Evolutionary conservation across 306 rosid genomes (phyloP).

Genomic region (Vicia sativa): DNA sequence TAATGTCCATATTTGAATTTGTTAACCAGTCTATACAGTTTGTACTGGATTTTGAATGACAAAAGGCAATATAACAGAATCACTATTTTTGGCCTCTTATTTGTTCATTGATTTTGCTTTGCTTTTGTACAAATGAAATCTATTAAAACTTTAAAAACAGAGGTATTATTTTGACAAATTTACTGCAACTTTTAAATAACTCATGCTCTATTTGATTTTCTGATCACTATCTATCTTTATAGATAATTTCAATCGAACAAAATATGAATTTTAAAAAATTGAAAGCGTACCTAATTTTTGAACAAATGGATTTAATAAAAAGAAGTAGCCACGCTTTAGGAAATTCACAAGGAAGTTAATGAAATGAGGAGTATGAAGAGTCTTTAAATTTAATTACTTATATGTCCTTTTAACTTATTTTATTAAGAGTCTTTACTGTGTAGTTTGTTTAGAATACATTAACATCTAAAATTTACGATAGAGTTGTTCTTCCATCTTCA

Average conservation of each 20-base stretch:
- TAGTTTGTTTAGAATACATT: too few relatives aligned
- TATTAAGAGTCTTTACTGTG: too few relatives aligned
- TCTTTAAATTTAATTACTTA: neutral
- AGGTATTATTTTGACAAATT: neutral
- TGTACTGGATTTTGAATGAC: conserved; percentile 16
- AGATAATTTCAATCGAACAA: too few relatives aligned
- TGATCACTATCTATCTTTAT: neutral
- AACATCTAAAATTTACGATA: too few relatives aligned
- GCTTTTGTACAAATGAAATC: conserved; percentile 33
- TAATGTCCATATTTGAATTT: conserved; percentile 24
- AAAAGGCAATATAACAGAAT: conserved; percentile 26
- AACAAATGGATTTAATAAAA: neutral
- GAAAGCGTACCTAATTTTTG: neutral
- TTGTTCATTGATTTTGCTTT: conserved; percentile 20
- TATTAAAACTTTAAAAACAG: neutral
- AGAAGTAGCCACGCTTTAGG: neutral
- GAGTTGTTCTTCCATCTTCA: too few relatives aligned
- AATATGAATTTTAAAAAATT: too few relatives aligned
- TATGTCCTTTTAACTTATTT: too few relatives aligned
- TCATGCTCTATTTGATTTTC: neutral
- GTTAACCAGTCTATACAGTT: conserved; percentile 28
- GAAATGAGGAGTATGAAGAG: neutral
- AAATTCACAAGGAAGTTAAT: neutral
- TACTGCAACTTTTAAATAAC: neutral
- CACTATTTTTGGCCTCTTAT: conserved; percentile 9